Evolutionary conservation across 192 early-diverging fungal species (phyloP).

Genomic region (Entophlyctis helioformis): DNA sequence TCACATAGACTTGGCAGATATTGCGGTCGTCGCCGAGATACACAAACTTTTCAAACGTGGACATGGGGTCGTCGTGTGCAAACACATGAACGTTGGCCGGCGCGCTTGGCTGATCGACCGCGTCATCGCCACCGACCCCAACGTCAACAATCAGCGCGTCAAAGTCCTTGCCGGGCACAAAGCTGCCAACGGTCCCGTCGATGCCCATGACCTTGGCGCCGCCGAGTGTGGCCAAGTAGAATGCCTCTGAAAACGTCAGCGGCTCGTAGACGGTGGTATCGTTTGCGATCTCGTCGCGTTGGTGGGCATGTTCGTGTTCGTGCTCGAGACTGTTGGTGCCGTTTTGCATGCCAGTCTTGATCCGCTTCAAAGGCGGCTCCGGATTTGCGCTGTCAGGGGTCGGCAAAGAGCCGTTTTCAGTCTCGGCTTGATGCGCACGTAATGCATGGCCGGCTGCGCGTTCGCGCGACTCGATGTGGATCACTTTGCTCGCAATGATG

Average conservation of each 20-base stretch:
- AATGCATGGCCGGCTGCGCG: no score
- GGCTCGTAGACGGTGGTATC: no score
- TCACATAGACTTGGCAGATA: conserved; percentile 68
- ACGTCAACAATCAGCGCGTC: conserved; percentile 75
- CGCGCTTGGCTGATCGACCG: no score
- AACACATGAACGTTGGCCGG: conserved; percentile 47
- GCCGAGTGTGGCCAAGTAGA: conserved; percentile 85
- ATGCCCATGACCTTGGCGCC: conserved; percentile 74
- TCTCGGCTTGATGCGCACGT: no score
- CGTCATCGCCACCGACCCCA: conserved; percentile 1
- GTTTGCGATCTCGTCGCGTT: no score
- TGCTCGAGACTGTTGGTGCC: no score
- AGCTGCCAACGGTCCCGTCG: conserved; percentile 65
- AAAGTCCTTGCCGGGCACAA: conserved; percentile 76
- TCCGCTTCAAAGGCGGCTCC: conserved; percentile 1
- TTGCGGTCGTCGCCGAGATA: conserved; percentile 85
- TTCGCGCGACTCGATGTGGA: conserved; percentile 20
- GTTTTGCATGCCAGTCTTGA: no score
- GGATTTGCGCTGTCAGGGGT: no score
- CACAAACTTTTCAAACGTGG: conserved; percentile 77
- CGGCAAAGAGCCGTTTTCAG: no score
- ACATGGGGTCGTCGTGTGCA: conserved; percentile 36
- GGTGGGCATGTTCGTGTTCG: no score
- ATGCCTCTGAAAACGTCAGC: conserved; percentile 54
- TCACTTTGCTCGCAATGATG: conserved; percentile 59